Percentiles rank a stretch among this genome's conserved stretches.
Evolutionary conservation across 1,139 yeast species (phyloP).

Genomic region (Magnusiomyces magnusii): DNA sequence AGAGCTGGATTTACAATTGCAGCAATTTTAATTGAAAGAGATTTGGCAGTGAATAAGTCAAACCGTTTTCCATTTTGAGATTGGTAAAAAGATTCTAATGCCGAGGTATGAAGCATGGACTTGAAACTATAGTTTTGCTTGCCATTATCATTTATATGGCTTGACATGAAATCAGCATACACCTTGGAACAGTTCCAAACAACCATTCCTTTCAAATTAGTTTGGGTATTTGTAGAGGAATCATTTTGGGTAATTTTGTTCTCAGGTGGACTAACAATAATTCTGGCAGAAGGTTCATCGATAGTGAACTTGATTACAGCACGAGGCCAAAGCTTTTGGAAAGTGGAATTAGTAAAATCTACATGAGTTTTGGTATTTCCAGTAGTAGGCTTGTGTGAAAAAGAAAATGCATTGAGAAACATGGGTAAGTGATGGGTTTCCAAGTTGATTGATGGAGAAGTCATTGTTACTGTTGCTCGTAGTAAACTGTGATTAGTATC

Average conservation of each 20-base stretch:
- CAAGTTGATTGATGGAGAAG: conserved; percentile 36
- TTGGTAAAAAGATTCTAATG: conserved; percentile 31
- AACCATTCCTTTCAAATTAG: conserved; percentile 24
- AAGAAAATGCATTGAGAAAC: conserved; percentile 21
- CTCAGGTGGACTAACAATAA: conserved; percentile 23
- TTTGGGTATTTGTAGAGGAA: background rate
- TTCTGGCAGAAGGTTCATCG: conserved; percentile 36
- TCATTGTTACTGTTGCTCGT: conserved; percentile 31
- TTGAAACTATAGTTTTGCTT: conserved; percentile 25
- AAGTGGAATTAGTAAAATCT: conserved; percentile 13
- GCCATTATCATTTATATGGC: conserved; percentile 23
- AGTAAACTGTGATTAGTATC: conserved; percentile 26
- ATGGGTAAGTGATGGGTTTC: conserved; percentile 31
- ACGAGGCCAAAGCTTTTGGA: conserved; percentile 31
- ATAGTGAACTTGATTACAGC: conserved; percentile 32
- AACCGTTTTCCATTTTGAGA: conserved; percentile 27
- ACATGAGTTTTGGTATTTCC: background rate
- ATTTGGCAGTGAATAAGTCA: conserved; percentile 29
- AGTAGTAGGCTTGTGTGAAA: background rate
- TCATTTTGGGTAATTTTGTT: conserved; percentile 4
- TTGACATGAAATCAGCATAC: conserved; percentile 29
- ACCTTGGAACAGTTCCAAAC: conserved; percentile 28
- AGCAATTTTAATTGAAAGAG: conserved; percentile 24
- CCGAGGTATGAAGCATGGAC: conserved; percentile 26
- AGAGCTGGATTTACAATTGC: conserved; percentile 28